Base-by-base conservation (phyloP, 176 grass and related monocot genomes). In the Saccharum officinarum region DNA sequence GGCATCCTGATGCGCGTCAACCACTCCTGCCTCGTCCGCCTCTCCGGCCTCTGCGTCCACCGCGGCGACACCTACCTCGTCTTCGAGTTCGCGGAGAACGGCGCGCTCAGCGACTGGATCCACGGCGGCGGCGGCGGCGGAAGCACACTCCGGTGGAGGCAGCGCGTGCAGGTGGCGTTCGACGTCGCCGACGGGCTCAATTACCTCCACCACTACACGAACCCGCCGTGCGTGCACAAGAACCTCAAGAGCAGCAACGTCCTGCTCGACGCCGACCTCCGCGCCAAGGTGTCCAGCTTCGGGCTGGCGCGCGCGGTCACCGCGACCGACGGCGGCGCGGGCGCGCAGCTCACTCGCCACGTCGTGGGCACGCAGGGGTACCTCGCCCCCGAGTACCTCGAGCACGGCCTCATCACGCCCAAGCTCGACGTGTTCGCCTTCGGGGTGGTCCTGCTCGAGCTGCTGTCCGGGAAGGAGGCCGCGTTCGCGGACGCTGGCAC, bases 381-480 rank as follows among this genome's bases (percentile, higher is more conserved):
- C 83, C 85, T 97, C 63, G 86, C 94, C 2, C 94, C 92, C 0
- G 94, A 97, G 92, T 94, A 94, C 67, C 79, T 94, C 0, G 94
- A 97, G 84, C 83, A 97, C 73, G 94, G 94, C 37, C 87, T 97
- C 54, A 83, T 97, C 85, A 89, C 85, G 36, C 81, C 88, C 26
- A 87, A 94, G 76, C 86, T 97, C 17, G 94, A 97, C 73, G 92
- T 97, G 33, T 97, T 97, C 61, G 90, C 92, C 9, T 90, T 94
- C 87, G 94, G 94, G 5, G 94, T 97, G 64, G 12, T 94, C 55
- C 57, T 97, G 34, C 90, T 97, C n/a, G 92, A 97, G 80, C 86
- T 97, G 50, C 76, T 97, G 4, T 97, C 92, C 8, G 94, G 94
- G 34, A 97, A 89, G 88, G 92, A 92, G 41, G 92, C 92, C 0